These are phyloP conservation scores for Botrytis paeoniae DNA, from an alignment of 2,329 filamentous ascomycete genomes.

Conservation along the genomic window DNA sequence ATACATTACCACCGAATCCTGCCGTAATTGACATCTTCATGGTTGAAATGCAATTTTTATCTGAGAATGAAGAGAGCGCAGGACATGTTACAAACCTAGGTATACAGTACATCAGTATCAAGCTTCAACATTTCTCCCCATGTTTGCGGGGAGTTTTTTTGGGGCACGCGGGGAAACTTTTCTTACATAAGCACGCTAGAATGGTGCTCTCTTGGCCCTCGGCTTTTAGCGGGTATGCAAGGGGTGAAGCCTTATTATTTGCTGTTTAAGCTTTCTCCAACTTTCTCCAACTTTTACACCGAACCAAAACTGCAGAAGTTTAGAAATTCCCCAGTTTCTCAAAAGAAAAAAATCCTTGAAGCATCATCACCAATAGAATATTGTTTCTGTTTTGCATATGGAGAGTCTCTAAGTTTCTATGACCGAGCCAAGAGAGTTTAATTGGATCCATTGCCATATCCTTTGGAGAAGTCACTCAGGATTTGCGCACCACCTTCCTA, in stretches of 20 bases:
- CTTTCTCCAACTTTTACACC: background rate
- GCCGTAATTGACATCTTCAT: background rate
- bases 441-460: background rate
- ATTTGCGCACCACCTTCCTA: conserved; percentile 7
- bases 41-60: background rate
- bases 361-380: background rate
- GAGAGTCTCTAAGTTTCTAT: background rate
- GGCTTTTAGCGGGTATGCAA: background rate
- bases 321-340: background rate
- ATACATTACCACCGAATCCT: background rate
- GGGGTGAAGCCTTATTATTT: background rate
- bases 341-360: background rate
- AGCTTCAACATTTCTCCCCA: background rate
- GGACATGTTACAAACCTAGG: background rate
- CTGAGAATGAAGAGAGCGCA: background rate
- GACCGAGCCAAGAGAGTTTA: background rate
- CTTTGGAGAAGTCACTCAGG: background rate
- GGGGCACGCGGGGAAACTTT: background rate
- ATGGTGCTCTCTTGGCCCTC: background rate
- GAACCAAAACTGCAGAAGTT: background rate
- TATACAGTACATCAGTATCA: background rate
- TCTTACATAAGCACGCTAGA: background rate
- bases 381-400: background rate
- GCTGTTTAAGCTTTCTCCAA: background rate
- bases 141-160: background rate